Evolutionary conservation across 1,139 yeast genomes (phyloP), one percentile per base, ranked within the genome.

Genomic region (Sugiyamaella sp.): DNA sequence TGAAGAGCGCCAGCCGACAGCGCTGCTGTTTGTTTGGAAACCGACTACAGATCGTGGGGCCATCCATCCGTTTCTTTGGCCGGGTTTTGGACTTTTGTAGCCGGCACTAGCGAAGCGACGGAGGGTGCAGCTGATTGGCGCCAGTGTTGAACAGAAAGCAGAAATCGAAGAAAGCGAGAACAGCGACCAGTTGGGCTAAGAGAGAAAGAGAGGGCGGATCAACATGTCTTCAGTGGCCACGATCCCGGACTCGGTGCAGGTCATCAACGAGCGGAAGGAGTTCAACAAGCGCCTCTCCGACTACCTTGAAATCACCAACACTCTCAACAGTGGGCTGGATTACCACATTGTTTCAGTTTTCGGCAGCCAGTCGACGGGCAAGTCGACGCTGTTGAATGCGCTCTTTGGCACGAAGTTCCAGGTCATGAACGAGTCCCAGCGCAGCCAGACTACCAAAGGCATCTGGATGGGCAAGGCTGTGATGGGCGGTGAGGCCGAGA

Each of bases 361-460:
- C 75, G 99, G 99, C 8, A 89, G 97, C 1, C 99, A 93, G 69
- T 87, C 96, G 2, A 91, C 98, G 2, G 99, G 99, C 53, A 93
- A 93, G 70, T 89, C 97, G 1, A 93, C 99, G 0, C 77, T 93
- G 57, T 78, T 93, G 66, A 93, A 93, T 71, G 80, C 82, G 45
- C 74, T 93, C 52, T 95, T 95, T 73, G 86, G 87, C 59, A 93
- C 99, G 9, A 74, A 79, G 51, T 93, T 93, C 68, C 96, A 89
- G 64, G 96, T 91, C 35, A 93, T 93, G 99, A 88, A 89, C 70
- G 97, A 90, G 58, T 71, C 79, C 22, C 74, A 75, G 53, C 79
- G 87, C 61, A 93, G 91, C 63, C 79, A 75, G 56, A 93, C 99
- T 21, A 93, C 99, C 5, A 90, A 89, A 68, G 99, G 99, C 29